phyloP scores from a whole-genome alignment of 768 basidiomycete species.

The Suillus brevipes region DNA sequence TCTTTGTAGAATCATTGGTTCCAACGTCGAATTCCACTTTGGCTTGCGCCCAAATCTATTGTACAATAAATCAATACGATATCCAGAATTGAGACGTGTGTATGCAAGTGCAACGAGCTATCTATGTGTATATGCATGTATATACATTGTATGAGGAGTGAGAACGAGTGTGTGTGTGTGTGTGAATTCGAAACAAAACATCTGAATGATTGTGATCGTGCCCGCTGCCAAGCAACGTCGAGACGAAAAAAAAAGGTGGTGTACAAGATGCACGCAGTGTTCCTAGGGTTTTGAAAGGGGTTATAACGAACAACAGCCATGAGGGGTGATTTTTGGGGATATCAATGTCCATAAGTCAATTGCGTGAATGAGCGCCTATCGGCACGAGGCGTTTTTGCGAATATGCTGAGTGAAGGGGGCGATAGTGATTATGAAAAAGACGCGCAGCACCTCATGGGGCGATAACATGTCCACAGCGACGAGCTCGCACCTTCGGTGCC shows the following conservation, averaged over 20 bases:
- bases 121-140: conserved; percentile 40
- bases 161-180: conserved; percentile 29
- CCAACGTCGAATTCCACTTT: conserved; percentile 24
- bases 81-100: conserved; percentile 27
- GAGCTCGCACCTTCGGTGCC: conserved; percentile 26
- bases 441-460: conserved; percentile 15
- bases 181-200: conserved; percentile 2
- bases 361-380: conserved; percentile 7
- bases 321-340: conserved; percentile 6
- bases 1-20: neutral
- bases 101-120: conserved; percentile 21
- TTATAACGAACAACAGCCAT: conserved; percentile 8
- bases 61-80: conserved; percentile 39
- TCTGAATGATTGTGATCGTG: conserved; percentile 26
- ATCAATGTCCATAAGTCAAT: conserved; percentile 2
- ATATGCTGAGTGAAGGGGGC: neutral
- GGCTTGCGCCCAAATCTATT: conserved; percentile 22
- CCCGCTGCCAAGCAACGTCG: conserved; percentile 21
- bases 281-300: conserved; percentile 16
- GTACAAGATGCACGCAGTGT: conserved; percentile 21
- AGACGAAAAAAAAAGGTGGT: neutral
- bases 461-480: conserved; percentile 15
- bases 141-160: conserved; percentile 35
- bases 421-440: conserved; percentile 6
- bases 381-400: conserved; percentile 10